Conservation (phyloP, 768 basidiomycete genomes). For the Gymnopilus dilepis region DNA sequence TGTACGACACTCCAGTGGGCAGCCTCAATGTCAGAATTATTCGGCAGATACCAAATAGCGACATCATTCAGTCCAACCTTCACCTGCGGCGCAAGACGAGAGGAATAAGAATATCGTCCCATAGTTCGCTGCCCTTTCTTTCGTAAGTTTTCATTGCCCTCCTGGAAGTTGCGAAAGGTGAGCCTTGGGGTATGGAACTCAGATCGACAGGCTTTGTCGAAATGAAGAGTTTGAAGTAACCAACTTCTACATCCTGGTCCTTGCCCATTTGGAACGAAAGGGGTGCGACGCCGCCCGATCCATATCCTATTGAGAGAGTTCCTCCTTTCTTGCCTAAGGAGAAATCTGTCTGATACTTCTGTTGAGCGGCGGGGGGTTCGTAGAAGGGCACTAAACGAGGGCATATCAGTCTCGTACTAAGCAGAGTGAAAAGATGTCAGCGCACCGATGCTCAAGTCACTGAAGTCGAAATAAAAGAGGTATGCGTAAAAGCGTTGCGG, state of each 20-base stretch:
- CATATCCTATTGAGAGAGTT: slow-evolving; percentile 21
- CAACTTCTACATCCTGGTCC: slow-evolving; percentile 19
- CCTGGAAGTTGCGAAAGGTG: slow-evolving; percentile 12
- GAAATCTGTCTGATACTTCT: slow-evolving; percentile 2
- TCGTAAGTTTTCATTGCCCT: slow-evolving; percentile 6
- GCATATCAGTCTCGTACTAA: no score
- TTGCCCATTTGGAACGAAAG: slow-evolving; percentile 16
- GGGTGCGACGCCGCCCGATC: slow-evolving; percentile 7
- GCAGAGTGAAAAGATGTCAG: background rate
- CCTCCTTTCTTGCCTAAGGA: slow-evolving; percentile 15
- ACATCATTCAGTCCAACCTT: background rate
- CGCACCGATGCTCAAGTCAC: slow-evolving; percentile 20
- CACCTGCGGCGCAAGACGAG: slow-evolving; percentile 12
- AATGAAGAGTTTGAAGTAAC: slow-evolving; percentile 21
- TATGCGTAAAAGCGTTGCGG: slow-evolving; percentile 16
- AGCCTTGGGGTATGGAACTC: slow-evolving; percentile 11
- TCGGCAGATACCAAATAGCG: no score
- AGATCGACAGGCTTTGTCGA: slow-evolving; percentile 18
- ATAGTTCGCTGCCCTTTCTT: background rate
- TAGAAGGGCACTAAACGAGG: slow-evolving; percentile 14
- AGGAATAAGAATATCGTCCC: slow-evolving; percentile 14
- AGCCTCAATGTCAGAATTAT: no score
- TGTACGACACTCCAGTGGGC: no score
- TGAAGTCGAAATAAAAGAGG: slow-evolving; percentile 22
- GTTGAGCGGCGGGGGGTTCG: background rate